phyloP scores from a whole-genome alignment of 371 early-diverging fungal genomes.

The Mucor lusitanicus region DNA sequence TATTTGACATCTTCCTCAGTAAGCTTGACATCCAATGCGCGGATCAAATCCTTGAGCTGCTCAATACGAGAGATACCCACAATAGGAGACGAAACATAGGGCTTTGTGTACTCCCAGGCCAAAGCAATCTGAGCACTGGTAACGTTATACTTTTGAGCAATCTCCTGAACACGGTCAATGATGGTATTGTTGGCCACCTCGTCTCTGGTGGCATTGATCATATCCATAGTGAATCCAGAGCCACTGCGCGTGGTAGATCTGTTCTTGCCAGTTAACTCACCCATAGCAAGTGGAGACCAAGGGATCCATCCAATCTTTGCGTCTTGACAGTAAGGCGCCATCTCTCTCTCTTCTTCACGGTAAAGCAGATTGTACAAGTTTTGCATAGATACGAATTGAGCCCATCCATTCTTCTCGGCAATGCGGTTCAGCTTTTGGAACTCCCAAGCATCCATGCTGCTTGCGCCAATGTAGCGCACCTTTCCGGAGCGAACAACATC shows the following conservation, averaged over 20 bases:
- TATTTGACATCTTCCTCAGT: conserved; percentile 37
- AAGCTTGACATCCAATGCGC: conserved; percentile 33
- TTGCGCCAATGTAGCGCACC: conserved; percentile 43
- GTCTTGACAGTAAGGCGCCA: conserved; percentile 42
- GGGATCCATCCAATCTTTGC: not conserved
- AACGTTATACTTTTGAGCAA: conserved; percentile 5
- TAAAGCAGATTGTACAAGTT: conserved; percentile 46
- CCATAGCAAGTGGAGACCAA: not conserved
- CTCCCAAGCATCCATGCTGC: conserved; percentile 26
- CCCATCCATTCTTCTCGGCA: conserved; percentile 48
- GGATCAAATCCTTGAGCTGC: conserved; percentile 34
- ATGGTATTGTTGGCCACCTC: not conserved
- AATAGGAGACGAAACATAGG: conserved; percentile 42
- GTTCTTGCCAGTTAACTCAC: too few species aligned
- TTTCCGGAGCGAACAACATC: conserved; percentile 51
- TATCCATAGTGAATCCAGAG: not conserved
- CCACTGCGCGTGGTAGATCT: too few species aligned
- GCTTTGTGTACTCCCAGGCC: conserved; percentile 49
- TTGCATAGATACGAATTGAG: conserved; percentile 46
- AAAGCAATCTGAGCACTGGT: conserved; percentile 34
- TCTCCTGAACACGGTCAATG: conserved; percentile 15
- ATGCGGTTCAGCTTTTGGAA: conserved; percentile 28
- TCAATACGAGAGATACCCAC: conserved; percentile 34
- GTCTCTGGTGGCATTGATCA: not conserved
- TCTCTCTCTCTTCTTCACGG: conserved; percentile 60